Evolutionary conservation across 305 asterid species (phyloP), one percentile per base, ranked within the genome.

Genomic region (Fraxinus angustifolia): DNA sequence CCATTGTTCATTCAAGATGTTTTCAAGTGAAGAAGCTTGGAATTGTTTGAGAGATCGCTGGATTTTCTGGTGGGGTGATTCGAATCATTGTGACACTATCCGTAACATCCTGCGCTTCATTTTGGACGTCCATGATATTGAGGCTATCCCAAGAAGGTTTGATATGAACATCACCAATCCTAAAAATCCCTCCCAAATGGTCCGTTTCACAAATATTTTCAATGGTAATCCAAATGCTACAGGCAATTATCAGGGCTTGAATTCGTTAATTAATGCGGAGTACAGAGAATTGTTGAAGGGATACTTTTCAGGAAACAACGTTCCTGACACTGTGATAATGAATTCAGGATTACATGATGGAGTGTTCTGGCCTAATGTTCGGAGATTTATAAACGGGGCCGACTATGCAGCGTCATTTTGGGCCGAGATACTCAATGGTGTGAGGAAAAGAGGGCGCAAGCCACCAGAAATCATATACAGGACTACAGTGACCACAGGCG

Each of bases 21-120:
- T 88, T 45, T 67, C 83, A 0, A 76, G 83, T 12, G 80, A 86
- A 65, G 90, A 90, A 6, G 96, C 97, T 0, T 93, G 99, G 99
- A 81, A 77, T 21, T 88, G 96, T 74, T 78, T 92, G 86, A 86
- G 45, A 40, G 80, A 81, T 5, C 89, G 97, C 2, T 95, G 98
- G 99, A 91, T 95, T 56, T 95, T 95, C 81, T 93, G 98, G 99
- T 95, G 99, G 99, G 99, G 98, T 0, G 98, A 95, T 75, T 95
- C 99, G 0, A 95, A 95, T 80, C 99, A 95, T 62, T 92, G 97
- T 80, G 99, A 95, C 60, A 92, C 98, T 0, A 82, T 95, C 1
- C 87, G 98, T 0, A 92, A 95, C 88, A 83, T 95, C 23, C 91
- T 95, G 6, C 85, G 91, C 79, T 93, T 95, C 80, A 71, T 95